Base-by-base conservation (phyloP, 179 eudicot genomes). In the Carnegiea gigantea region DNA sequence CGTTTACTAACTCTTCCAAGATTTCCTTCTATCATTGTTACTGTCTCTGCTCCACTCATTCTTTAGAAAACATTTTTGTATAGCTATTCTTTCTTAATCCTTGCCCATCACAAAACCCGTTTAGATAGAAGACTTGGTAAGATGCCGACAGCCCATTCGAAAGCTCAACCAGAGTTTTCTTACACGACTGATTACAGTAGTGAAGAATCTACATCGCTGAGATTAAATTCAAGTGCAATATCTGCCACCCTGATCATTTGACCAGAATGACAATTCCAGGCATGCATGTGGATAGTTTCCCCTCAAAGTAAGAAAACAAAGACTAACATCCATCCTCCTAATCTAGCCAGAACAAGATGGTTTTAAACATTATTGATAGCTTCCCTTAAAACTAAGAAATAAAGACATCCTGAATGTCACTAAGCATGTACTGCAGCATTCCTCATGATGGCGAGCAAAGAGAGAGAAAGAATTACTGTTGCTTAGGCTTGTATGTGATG, bases 401-500 rank as follows among this genome's bases (percentile, higher is more conserved):
- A 51, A 11, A 15, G 15, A 51, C 15, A 51, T 49, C 40, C n/a
- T 10, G 43, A 40, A 51, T 43, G 44, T 9, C 20, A n/a, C 33
- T 59, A 73, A 51, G 67, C 40, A 80, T 72, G 54, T 75, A 48
- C 40, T 80, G 70, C 77, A 72, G 33, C 36, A 30, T 2, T 46
- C 30, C 48, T 9, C 7, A 30, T 30, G 51, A 30, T 33, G 20
- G 71, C 65, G 44, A 64, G 36, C 74, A 28, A 54, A 38, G 67
- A 65, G 24, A 53, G 71, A 79, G 6, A 26, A 15, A 43, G 17
- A 26, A 75, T 70, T 80, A 90, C 88, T 83, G 75, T 54, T 80
- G 76, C 75, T 76, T n/a, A 80, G 77, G 80, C 86, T 79, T 65
- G 88, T 24, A 74, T 76, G 80, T 77, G 84, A 76, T 28, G 77